Evolutionary conservation across 1,284 basidiomycete species (phyloP).

Genomic region (Puccinia triticina): DNA sequence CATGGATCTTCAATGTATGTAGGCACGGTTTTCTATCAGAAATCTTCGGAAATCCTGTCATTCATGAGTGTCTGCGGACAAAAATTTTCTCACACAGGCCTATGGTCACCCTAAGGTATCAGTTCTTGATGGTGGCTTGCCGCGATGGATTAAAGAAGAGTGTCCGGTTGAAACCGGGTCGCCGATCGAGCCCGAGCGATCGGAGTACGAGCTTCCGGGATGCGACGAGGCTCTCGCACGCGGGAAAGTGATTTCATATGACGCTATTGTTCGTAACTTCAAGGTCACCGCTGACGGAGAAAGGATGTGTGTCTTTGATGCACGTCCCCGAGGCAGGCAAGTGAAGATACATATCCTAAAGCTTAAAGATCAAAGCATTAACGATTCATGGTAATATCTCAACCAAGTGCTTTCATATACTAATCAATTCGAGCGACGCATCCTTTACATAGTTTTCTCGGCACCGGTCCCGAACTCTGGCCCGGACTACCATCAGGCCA

Average conservation of each 20-base stretch:
- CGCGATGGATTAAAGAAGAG: constrained; percentile 77
- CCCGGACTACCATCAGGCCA: constrained; percentile 86
- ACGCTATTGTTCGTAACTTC: constrained; percentile 43
- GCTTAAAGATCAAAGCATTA: no score
- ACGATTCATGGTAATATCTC: background rate
- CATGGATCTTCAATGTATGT: constrained; percentile 72
- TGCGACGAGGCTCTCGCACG: constrained; percentile 57
- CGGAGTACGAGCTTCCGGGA: constrained; percentile 59
- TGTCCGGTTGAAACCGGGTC: constrained; percentile 66
- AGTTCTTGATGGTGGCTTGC: constrained; percentile 84
- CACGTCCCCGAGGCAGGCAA: constrained; percentile 55
- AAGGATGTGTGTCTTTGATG: constrained; percentile 56
- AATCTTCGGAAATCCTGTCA: background rate
- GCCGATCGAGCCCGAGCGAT: constrained; percentile 35
- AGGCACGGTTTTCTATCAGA: background rate
- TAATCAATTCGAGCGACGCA: background rate
- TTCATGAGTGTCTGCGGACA: no score
- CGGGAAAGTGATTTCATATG: constrained; percentile 53
- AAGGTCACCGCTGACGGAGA: background rate
- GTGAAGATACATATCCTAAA: background rate
- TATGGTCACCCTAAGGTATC: constrained; percentile 83
- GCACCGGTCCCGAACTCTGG: constrained; percentile 84
- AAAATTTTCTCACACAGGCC: constrained; percentile 60
- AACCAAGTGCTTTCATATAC: background rate
- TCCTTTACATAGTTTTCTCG: constrained; percentile 62